phyloP scores from a whole-genome alignment of 805 yeast species.

The Sungouiella blattae region DNA sequence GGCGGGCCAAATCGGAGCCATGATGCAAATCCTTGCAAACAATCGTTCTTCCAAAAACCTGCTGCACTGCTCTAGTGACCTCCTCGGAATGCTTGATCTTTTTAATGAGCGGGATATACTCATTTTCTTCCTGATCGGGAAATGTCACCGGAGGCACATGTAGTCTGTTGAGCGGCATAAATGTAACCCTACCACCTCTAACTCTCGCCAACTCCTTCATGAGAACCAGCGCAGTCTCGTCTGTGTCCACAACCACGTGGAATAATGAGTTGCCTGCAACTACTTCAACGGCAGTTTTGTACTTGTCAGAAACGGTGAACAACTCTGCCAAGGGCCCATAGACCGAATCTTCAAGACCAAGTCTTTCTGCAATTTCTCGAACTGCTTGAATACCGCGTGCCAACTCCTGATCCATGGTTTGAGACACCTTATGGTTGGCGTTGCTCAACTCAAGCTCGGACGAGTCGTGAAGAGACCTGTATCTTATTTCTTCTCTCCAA shows the following conservation, averaged over 20 bases:
- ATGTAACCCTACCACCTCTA: conserved; percentile 81
- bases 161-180: conserved; percentile 82
- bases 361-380: conserved; percentile 52
- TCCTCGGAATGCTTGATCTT: conserved; percentile 61
- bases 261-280: conserved; percentile 84
- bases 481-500: conserved; percentile 77
- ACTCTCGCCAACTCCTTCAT: conserved; percentile 72
- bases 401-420: conserved; percentile 72
- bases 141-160: conserved; percentile 39
- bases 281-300: conserved; percentile 82
- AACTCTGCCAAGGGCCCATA: conserved; percentile 86
- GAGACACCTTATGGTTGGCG: conserved; percentile 60
- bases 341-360: conserved; percentile 56
- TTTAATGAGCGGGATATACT: conserved; percentile 73
- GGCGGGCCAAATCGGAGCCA: conserved; percentile 65
- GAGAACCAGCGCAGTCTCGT: conserved; percentile 72
- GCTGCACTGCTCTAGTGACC: conserved; percentile 65
- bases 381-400: conserved; percentile 70
- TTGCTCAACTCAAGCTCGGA: conserved; percentile 50
- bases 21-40: conserved; percentile 67
- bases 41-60: conserved; percentile 77
- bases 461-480: conserved; percentile 54
- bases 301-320: conserved; percentile 75
- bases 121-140: conserved; percentile 56
- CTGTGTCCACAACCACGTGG: conserved; percentile 86